phyloP scores from a whole-genome alignment of 176 grass and related monocot genomes.

The Zoysia japonica region DNA sequence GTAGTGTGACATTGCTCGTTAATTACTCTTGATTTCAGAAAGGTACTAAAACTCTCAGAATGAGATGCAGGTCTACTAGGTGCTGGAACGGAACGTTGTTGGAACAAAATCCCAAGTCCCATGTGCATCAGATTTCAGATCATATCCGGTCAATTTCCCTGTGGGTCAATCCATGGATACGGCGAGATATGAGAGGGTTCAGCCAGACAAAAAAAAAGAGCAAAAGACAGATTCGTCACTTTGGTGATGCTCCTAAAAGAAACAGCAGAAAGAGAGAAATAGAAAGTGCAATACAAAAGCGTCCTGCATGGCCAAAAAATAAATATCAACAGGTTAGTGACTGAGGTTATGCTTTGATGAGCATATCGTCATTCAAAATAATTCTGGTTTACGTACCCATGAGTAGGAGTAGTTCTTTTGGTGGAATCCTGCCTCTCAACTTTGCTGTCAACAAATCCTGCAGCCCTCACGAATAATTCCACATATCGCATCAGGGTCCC shows the following conservation, averaged over 20 bases:
- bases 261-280: neutral
- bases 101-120: neutral
- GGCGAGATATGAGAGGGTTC: conserved; percentile 25
- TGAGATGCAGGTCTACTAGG: neutral
- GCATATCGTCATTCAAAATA: too few relatives aligned
- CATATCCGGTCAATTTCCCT: conserved; percentile 34
- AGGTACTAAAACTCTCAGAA: neutral
- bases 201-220: neutral
- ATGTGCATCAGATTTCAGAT: neutral
- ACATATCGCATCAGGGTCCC: neutral
- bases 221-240: conserved; percentile 24
- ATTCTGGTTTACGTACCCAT: too few relatives aligned
- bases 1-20: neutral
- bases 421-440: neutral
- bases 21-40: neutral
- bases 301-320: neutral
- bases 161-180: conserved; percentile 34
- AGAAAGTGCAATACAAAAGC: neutral
- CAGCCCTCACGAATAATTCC: conserved; percentile 2
- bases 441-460: neutral
- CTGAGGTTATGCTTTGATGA: too few relatives aligned
- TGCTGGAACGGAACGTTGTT: neutral
- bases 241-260: conserved; percentile 24
- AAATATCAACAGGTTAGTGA: neutral
- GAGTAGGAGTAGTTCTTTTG: too few relatives aligned